A percentile compares a stretch with the other conserved stretches of the same genome.
Conservation (phyloP, 371 early-diverging fungal species). For the Mortierella sp. region DNA sequence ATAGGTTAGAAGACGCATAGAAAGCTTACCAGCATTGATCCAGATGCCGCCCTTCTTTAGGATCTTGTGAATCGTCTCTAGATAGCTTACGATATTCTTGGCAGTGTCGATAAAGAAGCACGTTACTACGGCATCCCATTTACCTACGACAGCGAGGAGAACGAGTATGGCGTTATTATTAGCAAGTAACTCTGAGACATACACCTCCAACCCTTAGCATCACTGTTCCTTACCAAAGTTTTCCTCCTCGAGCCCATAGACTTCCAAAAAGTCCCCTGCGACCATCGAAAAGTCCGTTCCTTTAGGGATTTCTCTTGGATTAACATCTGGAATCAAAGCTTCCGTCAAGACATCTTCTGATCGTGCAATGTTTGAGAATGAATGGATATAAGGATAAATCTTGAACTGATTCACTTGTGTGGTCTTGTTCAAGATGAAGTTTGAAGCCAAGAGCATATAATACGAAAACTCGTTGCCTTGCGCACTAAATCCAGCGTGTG, state of each 20-base stretch:
- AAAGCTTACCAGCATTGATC: slow-evolving; percentile 90
- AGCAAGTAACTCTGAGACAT: not conserved
- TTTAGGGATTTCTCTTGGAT: slow-evolving; percentile 73
- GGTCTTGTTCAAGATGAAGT: slow-evolving; percentile 87
- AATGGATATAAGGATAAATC: slow-evolving; percentile 92
- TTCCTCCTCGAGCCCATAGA: slow-evolving; percentile 68
- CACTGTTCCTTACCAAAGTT: slow-evolving; percentile 59
- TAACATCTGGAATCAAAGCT: slow-evolving; percentile 86
- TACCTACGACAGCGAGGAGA: slow-evolving; percentile 53
- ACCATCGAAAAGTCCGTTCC: slow-evolving; percentile 94
- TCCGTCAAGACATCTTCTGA: slow-evolving; percentile 73
- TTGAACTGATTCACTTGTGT: slow-evolving; percentile 63
- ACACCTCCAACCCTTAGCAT: not conserved
- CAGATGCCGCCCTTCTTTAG: slow-evolving; percentile 91
- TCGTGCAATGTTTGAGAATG: slow-evolving; percentile 83
- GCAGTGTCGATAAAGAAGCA: slow-evolving; percentile 98
- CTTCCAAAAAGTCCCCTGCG: slow-evolving; percentile 96
- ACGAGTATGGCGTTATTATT: not conserved
- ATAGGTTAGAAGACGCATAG: too few relatives aligned
- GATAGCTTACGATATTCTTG: slow-evolving; percentile 88
- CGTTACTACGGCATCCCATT: slow-evolving; percentile 92
- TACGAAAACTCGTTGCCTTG: slow-evolving; percentile 90
- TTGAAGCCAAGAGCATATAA: slow-evolving; percentile 87
- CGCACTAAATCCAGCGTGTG: slow-evolving; percentile 80
- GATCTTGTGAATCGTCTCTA: slow-evolving; percentile 82